Evolutionary conservation across 179 eudicot species (phyloP).

Genomic region (Actinidia arguta): DNA sequence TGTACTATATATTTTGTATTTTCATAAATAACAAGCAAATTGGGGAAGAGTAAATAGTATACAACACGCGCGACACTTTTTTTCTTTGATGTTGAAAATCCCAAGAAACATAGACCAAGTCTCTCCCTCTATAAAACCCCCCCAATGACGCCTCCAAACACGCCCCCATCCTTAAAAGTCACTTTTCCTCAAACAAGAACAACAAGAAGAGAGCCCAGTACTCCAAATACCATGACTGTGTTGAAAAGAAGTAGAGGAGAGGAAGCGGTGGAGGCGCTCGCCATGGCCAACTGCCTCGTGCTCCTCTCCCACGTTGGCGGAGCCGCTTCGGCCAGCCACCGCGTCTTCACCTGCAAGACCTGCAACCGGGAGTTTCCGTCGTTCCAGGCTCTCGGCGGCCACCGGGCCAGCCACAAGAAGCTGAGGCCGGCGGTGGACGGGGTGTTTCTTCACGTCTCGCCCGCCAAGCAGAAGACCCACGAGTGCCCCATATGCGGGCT

Average conservation of each 20-base stretch:
- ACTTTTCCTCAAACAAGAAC: neutral
- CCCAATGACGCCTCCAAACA: neutral
- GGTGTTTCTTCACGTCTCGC: neutral
- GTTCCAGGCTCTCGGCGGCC: conserved; percentile 65
- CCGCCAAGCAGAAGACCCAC: conserved; percentile 34
- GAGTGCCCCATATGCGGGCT: conserved; percentile 55
- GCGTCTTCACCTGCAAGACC: conserved; percentile 51
- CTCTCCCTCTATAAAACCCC: too few species aligned
- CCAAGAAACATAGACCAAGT: neutral
- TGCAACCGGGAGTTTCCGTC: conserved; percentile 48
- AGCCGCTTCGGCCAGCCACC: neutral
- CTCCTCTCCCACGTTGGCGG: conserved; percentile 26
- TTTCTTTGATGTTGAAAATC: too few species aligned
- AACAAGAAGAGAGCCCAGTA: neutral
- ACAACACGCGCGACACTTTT: too few species aligned
- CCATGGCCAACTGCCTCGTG: conserved; percentile 47
- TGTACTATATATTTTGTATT: too few species aligned
- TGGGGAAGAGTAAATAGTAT: too few species aligned
- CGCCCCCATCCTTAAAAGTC: neutral
- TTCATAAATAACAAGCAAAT: too few species aligned
- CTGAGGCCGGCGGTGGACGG: conserved; percentile 20
- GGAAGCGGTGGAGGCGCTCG: conserved; percentile 20
- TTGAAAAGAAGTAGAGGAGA: neutral
- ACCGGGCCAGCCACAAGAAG: conserved; percentile 62
- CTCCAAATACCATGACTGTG: neutral